Evolutionary conservation across 495 filamentous ascomycete species (phyloP), one percentile per base, ranked within the genome.

Genomic region (Daldinia grandis): DNA sequence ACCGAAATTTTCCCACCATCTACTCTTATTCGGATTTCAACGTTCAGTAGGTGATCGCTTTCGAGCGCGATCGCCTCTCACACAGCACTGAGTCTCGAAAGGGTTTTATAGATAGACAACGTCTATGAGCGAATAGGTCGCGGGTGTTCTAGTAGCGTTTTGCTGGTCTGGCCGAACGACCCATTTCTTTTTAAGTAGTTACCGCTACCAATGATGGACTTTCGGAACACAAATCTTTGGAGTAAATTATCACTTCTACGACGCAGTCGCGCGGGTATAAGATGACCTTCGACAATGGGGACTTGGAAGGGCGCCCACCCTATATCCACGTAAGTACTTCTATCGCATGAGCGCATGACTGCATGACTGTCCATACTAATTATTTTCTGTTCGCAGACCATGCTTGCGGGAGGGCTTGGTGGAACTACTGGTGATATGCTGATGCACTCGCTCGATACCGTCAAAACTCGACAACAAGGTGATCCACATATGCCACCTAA

Each of bases 381-480:
- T 3, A 4, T 53, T 28, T 68, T 56, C 15, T 55, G 28, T 44
- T 53, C 44, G 38, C 74, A 99, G 93, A 91, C 90, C 74, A 98
- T 98, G 95, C 82, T 98, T 65, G 95, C 96, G 12, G 95, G 95
- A 63, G 95, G 94, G 58, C 77, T 92, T 25, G 95, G 95, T 69
- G 95, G 95, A 27, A 93, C 91, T 30, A 94, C 91, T 51, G 95
- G 95, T 57, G 95, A 99, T 79, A 93, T 99, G 87, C 83, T 99
- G 65, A 98, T 99, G 96, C 95, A 99, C 79, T 98, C 95, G 50
- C 87, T 99, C 78, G 95, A 99, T 81, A 99, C 95, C 7, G 95
- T 99, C 60, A 99, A 99, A 81, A 99, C 95, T n/a, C 87, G 95
- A 58, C 95, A 98, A 79, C 95, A 99, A 82, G 95, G 95, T 73